Percentiles rank a stretch among this genome's conserved stretches.
Evolutionary conservation across 2,329 filamentous ascomycete species (phyloP).

Genomic region (Golovinomyces cichoracearum): DNA sequence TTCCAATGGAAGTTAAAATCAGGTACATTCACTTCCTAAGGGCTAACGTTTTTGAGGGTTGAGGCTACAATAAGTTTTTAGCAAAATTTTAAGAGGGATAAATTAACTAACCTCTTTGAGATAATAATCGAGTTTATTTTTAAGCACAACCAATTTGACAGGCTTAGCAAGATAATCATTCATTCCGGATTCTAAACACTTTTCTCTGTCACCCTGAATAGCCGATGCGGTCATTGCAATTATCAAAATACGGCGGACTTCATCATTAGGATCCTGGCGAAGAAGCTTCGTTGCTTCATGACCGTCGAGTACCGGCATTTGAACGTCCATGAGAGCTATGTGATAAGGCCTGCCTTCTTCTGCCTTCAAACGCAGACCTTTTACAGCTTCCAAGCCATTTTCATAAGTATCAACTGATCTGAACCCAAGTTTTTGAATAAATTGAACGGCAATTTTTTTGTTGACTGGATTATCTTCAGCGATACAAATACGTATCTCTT

Average conservation of each 20-base stretch:
- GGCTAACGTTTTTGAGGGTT: no score
- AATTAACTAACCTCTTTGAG: conserved; percentile 17
- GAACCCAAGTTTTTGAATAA: conserved; percentile 65
- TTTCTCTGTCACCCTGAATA: conserved; percentile 82
- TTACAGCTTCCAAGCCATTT: conserved; percentile 68
- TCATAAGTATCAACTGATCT: conserved; percentile 61
- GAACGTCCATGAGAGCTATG: conserved; percentile 81
- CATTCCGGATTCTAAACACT: conserved; percentile 89
- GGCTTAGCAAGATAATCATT: conserved; percentile 93
- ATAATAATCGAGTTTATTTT: conserved; percentile 52
- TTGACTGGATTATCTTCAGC: conserved; percentile 92
- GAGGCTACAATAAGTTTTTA: no score
- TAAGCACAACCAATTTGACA: conserved; percentile 67
- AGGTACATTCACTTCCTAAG: no score
- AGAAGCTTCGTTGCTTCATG: conserved; percentile 75
- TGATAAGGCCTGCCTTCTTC: conserved; percentile 56
- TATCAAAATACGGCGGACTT: conserved; percentile 60
- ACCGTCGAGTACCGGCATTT: conserved; percentile 83
- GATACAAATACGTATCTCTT: conserved; percentile 67
- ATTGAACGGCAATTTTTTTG: conserved; percentile 77
- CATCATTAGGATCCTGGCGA: conserved; percentile 47
- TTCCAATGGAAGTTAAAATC: no score
- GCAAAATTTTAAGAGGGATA: no score
- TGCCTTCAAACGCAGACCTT: conserved; percentile 55
- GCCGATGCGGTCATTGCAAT: conserved; percentile 95